Base-by-base conservation (phyloP, 2,329 filamentous ascomycete genomes). In the Penicillium sp. region DNA sequence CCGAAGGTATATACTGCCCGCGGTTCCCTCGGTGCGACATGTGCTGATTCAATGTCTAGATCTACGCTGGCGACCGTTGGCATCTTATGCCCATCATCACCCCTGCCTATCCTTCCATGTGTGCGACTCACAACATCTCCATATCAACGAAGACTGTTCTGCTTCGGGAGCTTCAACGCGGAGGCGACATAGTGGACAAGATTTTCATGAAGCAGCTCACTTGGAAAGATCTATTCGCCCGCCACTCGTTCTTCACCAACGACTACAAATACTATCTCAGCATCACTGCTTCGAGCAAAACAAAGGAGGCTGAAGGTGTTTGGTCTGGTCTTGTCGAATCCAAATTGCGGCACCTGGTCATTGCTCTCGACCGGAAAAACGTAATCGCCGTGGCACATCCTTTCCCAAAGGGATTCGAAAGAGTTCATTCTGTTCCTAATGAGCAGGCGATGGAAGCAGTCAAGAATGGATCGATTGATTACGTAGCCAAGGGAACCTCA, bases 21-120 rank as follows among this genome's bases (percentile, higher is more conserved):
- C 32, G n/a, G 12, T 9, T 5, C 31, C 12, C 4, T 13, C 13
- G 29, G 12, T 37, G 23, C 13, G 8, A 24, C 20, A 18, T 31
- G 6, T n/a, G 32, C 52, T 58, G 29, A 58, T 9, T 9, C 7
- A 6, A 44, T n/a, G 29, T n/a, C 33, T 61, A 88, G 79, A 76
- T 90, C 27, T 95, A 95, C 68, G 83, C 83, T 53, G 81, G 82
- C 47, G 93, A 97, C 69, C 81, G 82, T 38, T 88, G 83, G 58
- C 92, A 97, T 70, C 76, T 96, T 45, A 98, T 98, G 93, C 93
- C 93, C 25, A 89, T 98, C 70, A 97, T 98, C 64, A 98, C 93
- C 1, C 93, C 93, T 1, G 91, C 93, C 1, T 97, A 96, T 67
- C 93, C 93, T 2, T 95, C 90, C 43, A 97, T 96, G 91, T 97